Percentiles rank a stretch among this genome's conserved stretches.
These are phyloP conservation scores for Chalciporus piperatoides DNA, from an alignment of 1,284 basidiomycete genomes.

Conservation along the genomic window DNA sequence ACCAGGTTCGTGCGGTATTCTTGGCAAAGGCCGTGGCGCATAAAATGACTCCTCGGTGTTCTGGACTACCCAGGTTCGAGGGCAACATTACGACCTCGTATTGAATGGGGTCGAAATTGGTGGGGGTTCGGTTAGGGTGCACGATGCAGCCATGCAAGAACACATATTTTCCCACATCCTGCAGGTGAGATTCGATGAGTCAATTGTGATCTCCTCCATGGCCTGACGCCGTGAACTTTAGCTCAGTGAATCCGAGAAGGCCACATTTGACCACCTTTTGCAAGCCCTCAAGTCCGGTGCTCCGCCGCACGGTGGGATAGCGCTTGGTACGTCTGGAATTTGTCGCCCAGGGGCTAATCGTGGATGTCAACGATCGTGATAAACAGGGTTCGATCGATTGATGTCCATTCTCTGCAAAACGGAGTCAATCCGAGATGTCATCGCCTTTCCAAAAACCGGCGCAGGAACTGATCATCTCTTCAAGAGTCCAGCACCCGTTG, in stretches of 20 bases:
- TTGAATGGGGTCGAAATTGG: constrained; percentile 93
- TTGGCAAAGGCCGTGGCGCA: constrained; percentile 7
- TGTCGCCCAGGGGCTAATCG: constrained; percentile 11
- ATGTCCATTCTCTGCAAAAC: constrained; percentile 87
- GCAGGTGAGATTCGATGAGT: constrained; percentile 49
- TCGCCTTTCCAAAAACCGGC: constrained; percentile 92
- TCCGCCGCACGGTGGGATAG: constrained; percentile 95
- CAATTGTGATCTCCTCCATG: background rate
- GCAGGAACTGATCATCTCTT: constrained; percentile 86
- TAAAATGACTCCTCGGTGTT: constrained; percentile 7
- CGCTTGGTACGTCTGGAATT: constrained; percentile 58
- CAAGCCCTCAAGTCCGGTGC: constrained; percentile 86
- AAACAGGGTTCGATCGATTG: constrained; percentile 84
- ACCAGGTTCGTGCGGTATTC: constrained; percentile 46
- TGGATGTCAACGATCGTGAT: constrained; percentile 12
- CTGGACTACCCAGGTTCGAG: constrained; percentile 60
- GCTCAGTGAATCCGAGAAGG: constrained; percentile 70
- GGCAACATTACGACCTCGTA: constrained; percentile 98
- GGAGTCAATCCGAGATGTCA: constrained; percentile 87
- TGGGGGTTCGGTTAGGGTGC: constrained; percentile 90
- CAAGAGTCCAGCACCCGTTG: constrained; percentile 73
- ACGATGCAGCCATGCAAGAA: constrained; percentile 84
- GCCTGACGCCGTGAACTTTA: constrained; percentile 33
- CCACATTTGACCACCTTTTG: constrained; percentile 80
- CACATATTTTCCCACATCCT: constrained; percentile 77